A percentile compares a stretch with the other conserved stretches of the same genome.
phyloP scores from a whole-genome alignment of 1,284 basidiomycete species.

The Rhodotorula sp. region DNA sequence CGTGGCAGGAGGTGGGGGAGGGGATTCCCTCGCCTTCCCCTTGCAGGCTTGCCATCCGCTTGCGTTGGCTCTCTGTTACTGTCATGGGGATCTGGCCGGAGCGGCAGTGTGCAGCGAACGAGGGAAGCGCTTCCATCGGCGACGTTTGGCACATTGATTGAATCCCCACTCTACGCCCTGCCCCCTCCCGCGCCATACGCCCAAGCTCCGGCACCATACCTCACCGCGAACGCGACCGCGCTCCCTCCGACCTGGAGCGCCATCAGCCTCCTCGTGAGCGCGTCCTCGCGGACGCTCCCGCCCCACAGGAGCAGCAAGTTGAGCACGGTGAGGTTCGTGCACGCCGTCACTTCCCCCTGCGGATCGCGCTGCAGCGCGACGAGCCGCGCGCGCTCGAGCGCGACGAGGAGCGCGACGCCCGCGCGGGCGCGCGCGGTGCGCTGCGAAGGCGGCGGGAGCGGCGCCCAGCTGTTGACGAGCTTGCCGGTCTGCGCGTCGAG shows the following conservation, averaged over 20 bases:
- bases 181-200: constrained; percentile 73
- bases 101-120: no score
- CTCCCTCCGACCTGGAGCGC: constrained; percentile 73
- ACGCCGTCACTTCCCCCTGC: constrained; percentile 59
- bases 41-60: no score
- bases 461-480: constrained; percentile 70
- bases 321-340: constrained; percentile 83
- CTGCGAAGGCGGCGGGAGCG: constrained; percentile 61
- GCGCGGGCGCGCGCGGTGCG: constrained; percentile 21
- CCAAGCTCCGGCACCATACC: constrained; percentile 82
- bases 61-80: no score
- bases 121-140: no score
- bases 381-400: constrained; percentile 65
- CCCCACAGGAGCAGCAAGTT: constrained; percentile 76
- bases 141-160: no score
- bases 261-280: constrained; percentile 71
- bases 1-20: not conserved
- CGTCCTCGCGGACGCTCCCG: constrained; percentile 79
- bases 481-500: constrained; percentile 71
- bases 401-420: constrained; percentile 60
- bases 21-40: no score
- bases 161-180: constrained; percentile 12
- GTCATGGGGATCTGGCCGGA: no score
- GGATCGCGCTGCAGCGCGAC: constrained; percentile 62
- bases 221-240: constrained; percentile 72